Evolutionary conservation across 352 stramenopile species (phyloP).

Genomic region (Aphanomyces euteiches): DNA sequence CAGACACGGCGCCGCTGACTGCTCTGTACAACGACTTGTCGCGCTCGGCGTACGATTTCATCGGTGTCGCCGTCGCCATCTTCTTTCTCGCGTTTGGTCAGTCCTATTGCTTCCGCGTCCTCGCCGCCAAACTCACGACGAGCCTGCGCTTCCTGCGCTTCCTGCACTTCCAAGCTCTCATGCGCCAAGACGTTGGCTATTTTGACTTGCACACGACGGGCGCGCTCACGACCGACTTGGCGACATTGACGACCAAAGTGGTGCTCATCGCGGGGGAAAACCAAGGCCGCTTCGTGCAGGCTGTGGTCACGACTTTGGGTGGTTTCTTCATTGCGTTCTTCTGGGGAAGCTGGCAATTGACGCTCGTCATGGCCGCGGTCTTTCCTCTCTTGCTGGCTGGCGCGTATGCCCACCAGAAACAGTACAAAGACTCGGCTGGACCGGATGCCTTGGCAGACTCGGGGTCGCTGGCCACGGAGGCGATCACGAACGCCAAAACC

Average conservation of each 20-base stretch:
- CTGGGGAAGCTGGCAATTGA: conserved; percentile 65
- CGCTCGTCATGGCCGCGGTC: conserved; percentile 57
- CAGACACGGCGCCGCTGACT: not conserved
- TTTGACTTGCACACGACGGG: conserved; percentile 41
- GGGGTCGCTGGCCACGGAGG: conserved; percentile 33
- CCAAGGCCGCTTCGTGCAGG: conserved; percentile 44
- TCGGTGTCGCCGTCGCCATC: conserved; percentile 40
- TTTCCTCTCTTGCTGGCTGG: conserved; percentile 60
- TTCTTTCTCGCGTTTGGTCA: conserved; percentile 34
- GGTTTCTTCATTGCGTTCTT: conserved; percentile 63
- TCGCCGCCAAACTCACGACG: conserved; percentile 50
- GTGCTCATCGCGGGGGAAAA: conserved; percentile 45
- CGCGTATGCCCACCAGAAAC: conserved; percentile 34
- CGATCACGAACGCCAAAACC: conserved; percentile 36
- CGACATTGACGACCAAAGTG: conserved; percentile 50
- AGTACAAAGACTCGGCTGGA: conserved; percentile 33
- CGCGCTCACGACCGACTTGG: conserved; percentile 41
- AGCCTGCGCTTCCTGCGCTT: conserved; percentile 39
- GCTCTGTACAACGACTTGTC: conserved; percentile 44
- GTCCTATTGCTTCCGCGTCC: conserved; percentile 47
- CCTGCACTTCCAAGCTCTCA: conserved; percentile 49
- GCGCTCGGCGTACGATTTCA: conserved; percentile 39
- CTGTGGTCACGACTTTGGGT: conserved; percentile 46
- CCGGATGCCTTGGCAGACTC: conserved; percentile 26
- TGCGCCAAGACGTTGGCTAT: conserved; percentile 50